phyloP scores from a whole-genome alignment of 306 rosid species.

The Casuarina glauca region DNA sequence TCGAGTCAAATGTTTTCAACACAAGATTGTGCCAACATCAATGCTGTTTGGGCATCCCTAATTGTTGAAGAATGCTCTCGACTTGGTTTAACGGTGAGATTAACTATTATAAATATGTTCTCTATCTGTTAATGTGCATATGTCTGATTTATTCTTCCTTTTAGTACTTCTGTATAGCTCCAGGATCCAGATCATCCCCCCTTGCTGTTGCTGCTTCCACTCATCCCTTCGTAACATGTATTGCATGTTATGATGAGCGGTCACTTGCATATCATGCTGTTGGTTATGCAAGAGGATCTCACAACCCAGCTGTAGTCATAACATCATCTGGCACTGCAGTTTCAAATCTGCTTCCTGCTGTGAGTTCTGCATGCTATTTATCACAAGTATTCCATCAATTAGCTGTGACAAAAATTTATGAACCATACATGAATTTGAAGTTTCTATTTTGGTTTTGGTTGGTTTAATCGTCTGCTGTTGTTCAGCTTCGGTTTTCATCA shows the following conservation, averaged over 20 bases:
- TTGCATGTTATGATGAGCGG: constrained; percentile 87
- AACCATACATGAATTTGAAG: not conserved
- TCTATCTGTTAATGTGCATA: constrained; percentile 19
- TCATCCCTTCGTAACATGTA: constrained; percentile 73
- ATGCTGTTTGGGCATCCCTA: constrained; percentile 89
- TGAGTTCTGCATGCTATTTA: constrained; percentile 43
- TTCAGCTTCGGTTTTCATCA: constrained; percentile 20
- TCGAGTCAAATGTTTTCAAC: constrained; percentile 38
- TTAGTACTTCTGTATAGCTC: constrained; percentile 96
- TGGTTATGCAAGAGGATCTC: constrained; percentile 95
- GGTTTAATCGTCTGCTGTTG: constrained; percentile 7
- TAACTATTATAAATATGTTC: constrained; percentile 21
- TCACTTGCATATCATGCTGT: constrained; percentile 97
- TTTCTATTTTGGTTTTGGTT: not conserved
- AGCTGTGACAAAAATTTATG: not conserved
- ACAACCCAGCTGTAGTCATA: constrained; percentile 82
- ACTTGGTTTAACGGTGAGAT: constrained; percentile 90
- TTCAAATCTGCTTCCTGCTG: constrained; percentile 97
- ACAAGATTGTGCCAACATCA: constrained; percentile 71
- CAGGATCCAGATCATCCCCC: constrained; percentile 98
- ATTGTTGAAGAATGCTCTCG: constrained; percentile 92
- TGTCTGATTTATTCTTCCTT: constrained; percentile 49
- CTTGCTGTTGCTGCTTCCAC: constrained; percentile 96
- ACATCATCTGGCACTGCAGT: constrained; percentile 98
- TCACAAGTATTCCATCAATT: not conserved